phyloP scores from a whole-genome alignment of 305 asterid species.

The Fraxinus velutina region DNA sequence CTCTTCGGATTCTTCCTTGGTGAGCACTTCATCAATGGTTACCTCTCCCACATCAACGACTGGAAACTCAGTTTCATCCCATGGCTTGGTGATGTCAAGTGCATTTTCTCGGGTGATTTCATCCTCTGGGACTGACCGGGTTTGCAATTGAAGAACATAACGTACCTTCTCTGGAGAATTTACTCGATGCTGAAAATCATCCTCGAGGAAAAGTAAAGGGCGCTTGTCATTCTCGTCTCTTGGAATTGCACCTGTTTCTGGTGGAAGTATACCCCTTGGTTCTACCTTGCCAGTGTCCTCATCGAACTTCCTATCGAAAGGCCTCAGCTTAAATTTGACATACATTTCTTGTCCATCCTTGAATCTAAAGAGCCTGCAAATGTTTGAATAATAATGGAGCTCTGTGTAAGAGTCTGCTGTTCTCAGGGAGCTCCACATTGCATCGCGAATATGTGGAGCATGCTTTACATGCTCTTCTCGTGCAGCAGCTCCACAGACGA shows the following conservation, averaged over 20 bases:
- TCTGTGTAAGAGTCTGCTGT: constrained; percentile 44
- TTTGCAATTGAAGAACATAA: constrained; percentile 54
- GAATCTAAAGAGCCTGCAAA: constrained; percentile 49
- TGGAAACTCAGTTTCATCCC: constrained; percentile 55
- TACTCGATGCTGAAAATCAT: constrained; percentile 48
- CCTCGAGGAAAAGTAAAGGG: constrained; percentile 52
- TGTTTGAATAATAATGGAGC: constrained; percentile 61
- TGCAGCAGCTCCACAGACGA: constrained; percentile 59
- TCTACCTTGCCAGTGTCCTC: constrained; percentile 57
- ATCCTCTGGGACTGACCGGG: constrained; percentile 44
- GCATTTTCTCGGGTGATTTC: constrained; percentile 38
- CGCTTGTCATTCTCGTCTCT: constrained; percentile 55
- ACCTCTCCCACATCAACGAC: constrained; percentile 49
- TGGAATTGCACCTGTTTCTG: constrained; percentile 65
- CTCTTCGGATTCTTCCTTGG: constrained; percentile 42
- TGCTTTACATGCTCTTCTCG: constrained; percentile 61
- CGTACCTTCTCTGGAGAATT: constrained; percentile 36
- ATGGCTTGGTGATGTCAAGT: constrained; percentile 56
- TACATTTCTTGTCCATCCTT: constrained; percentile 50
- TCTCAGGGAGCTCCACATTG: constrained; percentile 61
- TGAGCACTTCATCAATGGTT: constrained; percentile 37
- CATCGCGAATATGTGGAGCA: constrained; percentile 56
- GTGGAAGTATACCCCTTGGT: constrained; percentile 59
- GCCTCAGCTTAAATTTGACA: constrained; percentile 59
- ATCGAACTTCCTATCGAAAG: constrained; percentile 34